Base-by-base conservation (phyloP, 805 yeast genomes). In the Spathaspora sp. region DNA sequence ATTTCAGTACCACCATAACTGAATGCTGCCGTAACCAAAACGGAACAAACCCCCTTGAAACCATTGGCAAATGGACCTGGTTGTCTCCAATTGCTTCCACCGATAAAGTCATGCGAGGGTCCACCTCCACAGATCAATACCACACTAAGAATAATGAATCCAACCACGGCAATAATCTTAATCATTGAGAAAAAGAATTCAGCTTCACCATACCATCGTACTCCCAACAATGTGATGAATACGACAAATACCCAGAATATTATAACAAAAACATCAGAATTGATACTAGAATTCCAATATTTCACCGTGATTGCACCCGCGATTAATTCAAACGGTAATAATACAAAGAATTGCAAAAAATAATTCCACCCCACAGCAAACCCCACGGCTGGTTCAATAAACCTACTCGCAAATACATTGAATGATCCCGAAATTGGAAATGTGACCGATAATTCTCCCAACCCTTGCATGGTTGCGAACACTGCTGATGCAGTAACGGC, bases 391-490 rank as follows among this genome's bases (percentile, higher is more conserved):
- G 77, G 76, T 57, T 83, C 86, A 50, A 84, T 67, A 58, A 83
- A 82, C 55, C 80, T 69, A n/a, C 83, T 70, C 10, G 83, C 78
- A 63, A 79, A 83, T n/a, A 85, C 78, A 42, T 81, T 76, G 58
- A 83, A 83, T 6, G 86, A 83, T 63, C 88, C 88, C 8, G 85
- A 75, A 16, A 82, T 76, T 10, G 88, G 88, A 64, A 78, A 82
- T 3, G 82, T 73, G 39, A 82, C 80, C 31, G 85, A 80, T 52
- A 83, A 55, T 60, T 83, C 88, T 52, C 85, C 85, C 23, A 82
- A 64, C 2, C 87, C 80, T 67, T 83, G 86, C 57, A 83, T 80
- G 60, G 85, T 80, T 55, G 75, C 68, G 65, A 74, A 83, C 47
- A 84, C 77, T 73, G 84, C 73, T 7, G 80, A 61, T 51, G 86